A percentile compares a stretch with the other conserved stretches of the same genome.
Conservation (phyloP, 2,329 filamentous ascomycete genomes). For the Didymella pinodella region DNA sequence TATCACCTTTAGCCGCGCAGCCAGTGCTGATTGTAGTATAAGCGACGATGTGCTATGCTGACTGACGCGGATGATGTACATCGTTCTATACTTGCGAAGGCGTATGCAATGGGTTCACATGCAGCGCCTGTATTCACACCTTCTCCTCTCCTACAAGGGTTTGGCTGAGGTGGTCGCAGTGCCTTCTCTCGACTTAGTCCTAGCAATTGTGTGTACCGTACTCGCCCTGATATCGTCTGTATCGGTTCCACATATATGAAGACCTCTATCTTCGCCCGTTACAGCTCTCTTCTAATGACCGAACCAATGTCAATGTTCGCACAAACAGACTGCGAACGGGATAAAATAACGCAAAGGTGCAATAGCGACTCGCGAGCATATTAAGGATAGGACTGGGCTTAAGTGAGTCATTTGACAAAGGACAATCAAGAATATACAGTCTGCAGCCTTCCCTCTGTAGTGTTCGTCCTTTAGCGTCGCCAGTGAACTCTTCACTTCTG, state of each 20-base stretch:
- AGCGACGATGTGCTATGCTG: background rate
- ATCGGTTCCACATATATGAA: background rate
- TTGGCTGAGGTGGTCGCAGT: background rate
- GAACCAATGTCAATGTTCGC: background rate
- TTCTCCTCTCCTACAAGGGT: background rate
- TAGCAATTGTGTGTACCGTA: background rate
- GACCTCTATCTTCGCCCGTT: background rate
- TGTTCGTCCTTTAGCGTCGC: no score
- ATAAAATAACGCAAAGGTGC: background rate
- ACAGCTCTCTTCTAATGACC: background rate
- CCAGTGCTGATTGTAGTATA: background rate
- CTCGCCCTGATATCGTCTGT: background rate
- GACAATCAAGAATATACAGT: background rate
- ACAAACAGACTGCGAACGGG: background rate
- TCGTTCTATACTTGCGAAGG: background rate
- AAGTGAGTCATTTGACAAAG: background rate
- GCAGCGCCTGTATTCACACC: background rate
- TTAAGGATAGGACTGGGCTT: background rate
- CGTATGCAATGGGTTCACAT: no score
- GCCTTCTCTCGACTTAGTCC: background rate
- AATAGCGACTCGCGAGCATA: background rate
- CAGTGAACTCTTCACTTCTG: no score
- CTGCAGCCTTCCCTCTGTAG: background rate
- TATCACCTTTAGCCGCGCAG: slow-evolving; percentile 14
- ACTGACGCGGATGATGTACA: background rate